Evolutionary conservation across 2,329 filamentous ascomycete species (phyloP).

Genomic region (Aspergillus quadrilineatus): DNA sequence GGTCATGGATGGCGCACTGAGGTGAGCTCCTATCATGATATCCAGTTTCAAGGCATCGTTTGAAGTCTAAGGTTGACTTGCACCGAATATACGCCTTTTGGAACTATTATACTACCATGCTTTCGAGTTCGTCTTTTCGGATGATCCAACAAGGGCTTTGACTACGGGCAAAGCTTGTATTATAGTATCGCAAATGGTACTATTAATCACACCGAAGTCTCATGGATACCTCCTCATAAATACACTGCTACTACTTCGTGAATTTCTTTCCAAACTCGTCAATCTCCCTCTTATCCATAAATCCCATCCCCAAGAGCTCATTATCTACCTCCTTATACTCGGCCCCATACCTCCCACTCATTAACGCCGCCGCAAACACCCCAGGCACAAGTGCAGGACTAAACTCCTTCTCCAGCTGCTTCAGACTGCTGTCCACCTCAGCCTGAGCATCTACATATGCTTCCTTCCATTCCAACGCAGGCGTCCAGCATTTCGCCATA

Average conservation of each 20-base stretch:
- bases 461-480: neutral
- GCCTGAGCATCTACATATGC: neutral
- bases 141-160: too few relatives aligned
- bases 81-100: too few relatives aligned
- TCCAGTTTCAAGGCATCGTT: too few relatives aligned
- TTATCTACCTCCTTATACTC: conserved; percentile 5
- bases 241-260: neutral
- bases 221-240: too few relatives aligned
- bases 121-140: too few relatives aligned
- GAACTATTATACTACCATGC: too few relatives aligned
- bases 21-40: too few relatives aligned
- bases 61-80: too few relatives aligned
- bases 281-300: conserved; percentile 1
- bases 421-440: neutral
- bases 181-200: too few relatives aligned
- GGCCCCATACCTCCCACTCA: conserved; percentile 2
- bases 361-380: neutral
- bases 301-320: conserved; percentile 3
- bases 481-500: neutral
- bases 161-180: too few relatives aligned
- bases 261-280: neutral
- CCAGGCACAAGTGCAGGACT: neutral
- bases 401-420: neutral
- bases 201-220: too few relatives aligned
- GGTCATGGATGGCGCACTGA: too few relatives aligned